Base-by-base conservation (phyloP, 805 yeast species). In the Kurtzmaniella cleridarum region DNA sequence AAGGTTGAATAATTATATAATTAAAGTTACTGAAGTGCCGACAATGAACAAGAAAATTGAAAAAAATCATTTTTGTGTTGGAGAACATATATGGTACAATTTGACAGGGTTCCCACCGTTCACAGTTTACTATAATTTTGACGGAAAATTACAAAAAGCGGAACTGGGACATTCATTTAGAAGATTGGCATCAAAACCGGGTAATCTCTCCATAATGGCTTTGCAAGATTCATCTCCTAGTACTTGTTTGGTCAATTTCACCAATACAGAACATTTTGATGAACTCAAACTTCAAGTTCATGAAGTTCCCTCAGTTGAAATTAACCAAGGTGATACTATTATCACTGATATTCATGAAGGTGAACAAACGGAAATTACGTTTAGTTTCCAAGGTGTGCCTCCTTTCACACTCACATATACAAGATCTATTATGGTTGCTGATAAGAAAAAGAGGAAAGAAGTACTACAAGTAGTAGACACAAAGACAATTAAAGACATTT, bases 311-410 rank as follows among this genome's bases (percentile, higher is more conserved):
- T 81, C 95, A 0, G 96, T 91, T 12, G 89, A 83, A 42, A 80
- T 91, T 12, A 76, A 82, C 17, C 85, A 82, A 50, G 95, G 96
- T n/a, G 81, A 78, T 41, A 66, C 76, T 13, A 64, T 81, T 7
- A 76, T 81, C 40, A 90, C 81, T 53, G 91, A 87, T 57, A 85
- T 93, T 32, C 95, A 89, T 52, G 95, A 88, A 55, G 98, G 98
- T 34, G 98, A 93, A 48, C 86, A 84, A 53, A 90, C 95, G 1
- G 96, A 89, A 55, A 79, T 93, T 35, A 75, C 75, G 2, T 91
- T 93, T 62, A 74, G 78, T 15, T 85, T 93, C 52, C 75, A 76
- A 27, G 98, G 98, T 12, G 76, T 80, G 0, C 95, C 98, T 9
- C 99, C 99, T 10, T 93, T 91, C 66, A 68, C 81, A 30, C 71